These are phyloP conservation scores for Jatropha multifida DNA, from an alignment of 441 rosid species.

Conservation along the genomic window DNA sequence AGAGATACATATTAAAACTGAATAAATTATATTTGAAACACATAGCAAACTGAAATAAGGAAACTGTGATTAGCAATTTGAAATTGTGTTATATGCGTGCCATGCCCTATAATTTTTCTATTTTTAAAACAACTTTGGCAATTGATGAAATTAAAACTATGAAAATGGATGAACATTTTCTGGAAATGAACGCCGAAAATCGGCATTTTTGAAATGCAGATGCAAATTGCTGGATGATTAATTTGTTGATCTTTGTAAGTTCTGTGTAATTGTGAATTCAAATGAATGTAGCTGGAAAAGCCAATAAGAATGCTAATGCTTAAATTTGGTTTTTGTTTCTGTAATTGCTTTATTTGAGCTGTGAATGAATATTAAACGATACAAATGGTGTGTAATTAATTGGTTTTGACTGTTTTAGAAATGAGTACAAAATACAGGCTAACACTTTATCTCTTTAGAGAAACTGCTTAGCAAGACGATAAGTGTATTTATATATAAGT, in stretches of 20 bases:
- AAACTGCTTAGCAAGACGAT: too few species aligned
- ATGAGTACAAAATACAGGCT: too few species aligned
- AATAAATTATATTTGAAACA: background rate
- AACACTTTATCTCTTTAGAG: too few species aligned
- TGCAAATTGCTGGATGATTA: background rate
- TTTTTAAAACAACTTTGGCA: background rate
- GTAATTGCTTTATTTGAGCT: too few species aligned
- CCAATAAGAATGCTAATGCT: too few species aligned
- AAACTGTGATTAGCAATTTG: background rate
- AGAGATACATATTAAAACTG: background rate
- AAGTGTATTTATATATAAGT: too few species aligned
- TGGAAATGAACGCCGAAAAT: background rate
- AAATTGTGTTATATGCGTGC: constrained; percentile 4
- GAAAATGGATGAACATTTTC: background rate
- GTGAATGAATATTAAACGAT: too few species aligned
- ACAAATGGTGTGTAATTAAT: too few species aligned
- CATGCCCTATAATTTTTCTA: background rate
- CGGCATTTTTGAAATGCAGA: background rate
- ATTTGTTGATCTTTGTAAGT: background rate
- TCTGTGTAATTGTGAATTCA: background rate
- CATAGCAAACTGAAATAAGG: background rate
- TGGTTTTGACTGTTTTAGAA: too few species aligned
- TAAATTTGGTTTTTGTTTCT: too few species aligned
- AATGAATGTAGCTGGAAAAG: too few species aligned
- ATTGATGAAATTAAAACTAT: background rate